Evolutionary conservation across 2,329 filamentous ascomycete species (phyloP), one percentile per base, ranked within the genome.

Genomic region (Coniochaeta ligniaria): DNA sequence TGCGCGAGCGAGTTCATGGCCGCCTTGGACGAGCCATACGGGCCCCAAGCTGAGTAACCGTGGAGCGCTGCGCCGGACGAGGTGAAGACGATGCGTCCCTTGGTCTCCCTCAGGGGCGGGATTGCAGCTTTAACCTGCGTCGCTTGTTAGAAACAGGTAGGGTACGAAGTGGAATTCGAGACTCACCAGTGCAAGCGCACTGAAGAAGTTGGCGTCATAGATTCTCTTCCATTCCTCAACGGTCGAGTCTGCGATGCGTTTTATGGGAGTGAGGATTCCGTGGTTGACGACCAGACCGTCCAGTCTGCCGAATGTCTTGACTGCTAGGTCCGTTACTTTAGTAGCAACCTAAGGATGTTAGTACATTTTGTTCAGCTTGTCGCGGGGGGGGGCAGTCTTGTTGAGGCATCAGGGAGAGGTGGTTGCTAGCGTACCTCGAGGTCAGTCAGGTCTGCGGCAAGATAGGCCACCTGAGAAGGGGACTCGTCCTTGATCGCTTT

Each of bases 271-370:
- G 52, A 99, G 76, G 0, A 86, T 80, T 22, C 92, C 93, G 71
- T 99, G 95, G 73, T 98, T 98, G 63, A 98, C 77, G 14, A 99
- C 85, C 52, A 99, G 72, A 1, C 87, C 89, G 70, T 99, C 92
- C 5, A 99, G 75, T 57, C 78, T 80, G 11, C 87, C 88, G 72
- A 91, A 98, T 0, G 83, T 76, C 31, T 82, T 76, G 12, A 89
- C 69, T 0, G 92, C 89, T 1, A 86, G 75, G 3, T 87, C 78
- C 5, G 91, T 84, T 5, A 89, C 83, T 69, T 83, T 83, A 1
- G 80, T 73, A 4, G 85, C 83, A 31, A 89, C 73, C 82, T 83
- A 63, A 8, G 55, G 45, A 36, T 20, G 31, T 43, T 54, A 31
- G 24, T 41, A n/a, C 57, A 7, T 58, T 31, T 31, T 9, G 28